Evolutionary conservation across 257 asterid species (phyloP).

Genomic region (Scutellaria minor): DNA sequence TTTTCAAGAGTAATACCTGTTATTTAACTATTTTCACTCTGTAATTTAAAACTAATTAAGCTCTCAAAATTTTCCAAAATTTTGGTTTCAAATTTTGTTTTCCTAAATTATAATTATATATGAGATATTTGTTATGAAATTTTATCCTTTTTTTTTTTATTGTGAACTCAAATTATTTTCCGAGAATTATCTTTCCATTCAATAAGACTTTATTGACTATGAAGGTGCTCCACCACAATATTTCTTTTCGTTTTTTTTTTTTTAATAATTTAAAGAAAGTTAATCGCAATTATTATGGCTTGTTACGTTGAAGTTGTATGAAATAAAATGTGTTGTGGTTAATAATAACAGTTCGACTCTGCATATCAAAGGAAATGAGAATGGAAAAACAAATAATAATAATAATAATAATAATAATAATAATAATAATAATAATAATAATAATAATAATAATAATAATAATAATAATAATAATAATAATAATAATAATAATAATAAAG

Average conservation of each 20-base stretch:
- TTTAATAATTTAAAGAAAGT: background rate
- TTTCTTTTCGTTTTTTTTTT: no score
- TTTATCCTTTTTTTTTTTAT: no score
- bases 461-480: no score
- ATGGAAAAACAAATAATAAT: background rate
- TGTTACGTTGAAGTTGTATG: background rate
- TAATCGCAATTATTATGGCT: background rate
- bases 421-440: background rate
- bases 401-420: no score
- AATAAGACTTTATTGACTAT: background rate
- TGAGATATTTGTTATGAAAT: no score
- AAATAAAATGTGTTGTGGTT: constrained; percentile 14
- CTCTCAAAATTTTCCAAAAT: no score
- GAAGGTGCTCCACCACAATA: background rate
- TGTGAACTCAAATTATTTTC: no score
- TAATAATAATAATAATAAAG: background rate
- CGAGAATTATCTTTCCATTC: no score
- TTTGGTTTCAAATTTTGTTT: no score
- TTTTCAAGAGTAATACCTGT: no score
- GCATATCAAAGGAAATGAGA: background rate
- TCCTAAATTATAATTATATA: no score
- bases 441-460: no score
- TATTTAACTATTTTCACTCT: background rate
- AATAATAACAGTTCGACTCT: background rate
- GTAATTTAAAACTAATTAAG: background rate